Conservation (phyloP, 1,284 basidiomycete species). For the Trichosporon asahii region DNA sequence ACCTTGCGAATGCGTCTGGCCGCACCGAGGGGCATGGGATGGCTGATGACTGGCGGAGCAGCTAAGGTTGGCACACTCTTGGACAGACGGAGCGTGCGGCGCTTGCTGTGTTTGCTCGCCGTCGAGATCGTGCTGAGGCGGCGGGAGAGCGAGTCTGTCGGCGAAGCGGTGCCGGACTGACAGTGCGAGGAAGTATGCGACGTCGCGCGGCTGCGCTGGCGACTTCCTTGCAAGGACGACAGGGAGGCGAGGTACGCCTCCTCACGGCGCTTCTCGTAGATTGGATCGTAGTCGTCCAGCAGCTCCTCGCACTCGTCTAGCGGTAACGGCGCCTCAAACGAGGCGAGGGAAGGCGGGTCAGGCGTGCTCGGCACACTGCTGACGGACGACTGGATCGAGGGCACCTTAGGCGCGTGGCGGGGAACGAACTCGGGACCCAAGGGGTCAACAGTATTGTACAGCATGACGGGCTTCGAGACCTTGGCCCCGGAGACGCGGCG, state of each 20-base stretch:
- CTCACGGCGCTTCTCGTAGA: neutral
- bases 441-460: neutral
- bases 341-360: neutral
- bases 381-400: neutral
- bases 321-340: neutral
- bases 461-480: neutral
- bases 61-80: neutral
- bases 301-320: neutral
- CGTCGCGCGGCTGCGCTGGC: neutral
- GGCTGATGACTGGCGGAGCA: neutral
- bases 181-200: neutral
- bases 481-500: neutral
- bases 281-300: neutral
- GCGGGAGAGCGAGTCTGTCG: neutral
- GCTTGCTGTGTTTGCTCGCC: neutral
- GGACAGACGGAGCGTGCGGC: neutral
- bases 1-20: neutral
- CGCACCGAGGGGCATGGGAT: neutral
- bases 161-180: neutral
- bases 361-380: neutral
- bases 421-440: neutral
- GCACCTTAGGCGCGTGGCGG: neutral
- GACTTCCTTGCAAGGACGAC: neutral
- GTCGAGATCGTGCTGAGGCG: neutral
- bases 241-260: neutral